Conservation (phyloP, 2,329 filamentous ascomycete species). For the Claviceps humidiphila region DNA sequence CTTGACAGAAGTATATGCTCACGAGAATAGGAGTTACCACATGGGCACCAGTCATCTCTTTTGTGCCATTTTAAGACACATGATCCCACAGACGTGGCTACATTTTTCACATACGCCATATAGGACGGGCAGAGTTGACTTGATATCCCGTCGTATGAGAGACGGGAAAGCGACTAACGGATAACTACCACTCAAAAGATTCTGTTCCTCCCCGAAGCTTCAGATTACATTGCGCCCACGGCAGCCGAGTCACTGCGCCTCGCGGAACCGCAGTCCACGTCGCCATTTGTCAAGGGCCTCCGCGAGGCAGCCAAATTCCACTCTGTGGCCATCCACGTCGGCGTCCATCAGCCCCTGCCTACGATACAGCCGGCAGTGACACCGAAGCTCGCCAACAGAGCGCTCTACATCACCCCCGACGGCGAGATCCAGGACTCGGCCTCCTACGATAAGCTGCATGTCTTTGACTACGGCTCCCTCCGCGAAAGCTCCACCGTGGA, state of each 20-base stretch:
- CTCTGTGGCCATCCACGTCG: conserved; percentile 68
- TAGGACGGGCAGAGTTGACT: too few relatives aligned
- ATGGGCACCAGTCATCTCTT: too few relatives aligned
- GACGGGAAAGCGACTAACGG: not conserved
- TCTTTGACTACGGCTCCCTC: conserved; percentile 59
- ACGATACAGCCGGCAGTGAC: not conserved
- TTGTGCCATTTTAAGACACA: not conserved
- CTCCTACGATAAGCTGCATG: conserved; percentile 75
- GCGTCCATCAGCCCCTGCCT: conserved; percentile 59
- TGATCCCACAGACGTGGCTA: not conserved
- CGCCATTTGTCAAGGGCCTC: conserved; percentile 65
- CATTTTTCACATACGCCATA: not conserved
- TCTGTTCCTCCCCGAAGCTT: conserved; percentile 84
- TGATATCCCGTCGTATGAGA: too few relatives aligned
- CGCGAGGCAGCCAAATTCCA: conserved; percentile 51
- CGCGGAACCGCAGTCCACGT: conserved; percentile 50
- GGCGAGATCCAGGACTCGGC: conserved; percentile 28
- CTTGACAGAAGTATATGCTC: not conserved
- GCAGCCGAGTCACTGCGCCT: conserved; percentile 57
- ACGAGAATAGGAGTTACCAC: not conserved
- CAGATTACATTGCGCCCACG: conserved; percentile 70
- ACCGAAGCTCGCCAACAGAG: conserved; percentile 34
- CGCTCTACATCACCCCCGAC: conserved; percentile 34
- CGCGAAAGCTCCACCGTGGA: conserved; percentile 49
- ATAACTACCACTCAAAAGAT: conserved; percentile 35